Conservation (phyloP, 1,139 yeast species). For the Kodamaea suecica region DNA sequence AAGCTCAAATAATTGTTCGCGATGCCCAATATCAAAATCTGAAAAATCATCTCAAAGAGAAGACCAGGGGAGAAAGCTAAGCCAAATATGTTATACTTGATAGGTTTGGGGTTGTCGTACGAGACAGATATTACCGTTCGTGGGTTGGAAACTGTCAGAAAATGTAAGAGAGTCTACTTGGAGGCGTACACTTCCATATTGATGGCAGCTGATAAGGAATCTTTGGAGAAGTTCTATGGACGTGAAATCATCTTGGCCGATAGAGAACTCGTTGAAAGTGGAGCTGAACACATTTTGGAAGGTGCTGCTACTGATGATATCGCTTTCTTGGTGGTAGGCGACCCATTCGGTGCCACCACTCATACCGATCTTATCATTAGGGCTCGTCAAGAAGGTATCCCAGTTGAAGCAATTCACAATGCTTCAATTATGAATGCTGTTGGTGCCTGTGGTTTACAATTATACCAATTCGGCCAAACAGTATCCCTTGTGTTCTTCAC, state of each 20-base stretch:
- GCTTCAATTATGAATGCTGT: slow-evolving; percentile 99
- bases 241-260: slow-evolving; percentile 85
- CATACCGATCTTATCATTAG: slow-evolving; percentile 91
- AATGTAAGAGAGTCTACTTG: slow-evolving; percentile 82
- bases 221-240: slow-evolving; percentile 78
- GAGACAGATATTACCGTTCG: slow-evolving; percentile 91
- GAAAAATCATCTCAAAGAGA: neutral
- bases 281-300: slow-evolving; percentile 75
- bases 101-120: slow-evolving; percentile 89
- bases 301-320: slow-evolving; percentile 78
- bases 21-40: neutral
- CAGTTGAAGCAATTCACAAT: slow-evolving; percentile 83
- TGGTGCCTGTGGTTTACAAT: slow-evolving; percentile 94
- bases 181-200: slow-evolving; percentile 95
- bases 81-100: slow-evolving; percentile 69
- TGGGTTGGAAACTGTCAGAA: slow-evolving; percentile 79
- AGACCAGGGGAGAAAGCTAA: slow-evolving; percentile 1
- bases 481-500: slow-evolving; percentile 94
- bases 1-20: too few species aligned
- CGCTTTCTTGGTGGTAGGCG: slow-evolving; percentile 95
- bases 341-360: slow-evolving; percentile 97
- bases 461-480: slow-evolving; percentile 95
- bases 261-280: slow-evolving; percentile 88
- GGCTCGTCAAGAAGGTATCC: slow-evolving; percentile 79
- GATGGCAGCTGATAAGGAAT: slow-evolving; percentile 80